Evolutionary conservation across 2,329 filamentous ascomycete genomes (phyloP).

Genomic region (Rosellinia necatrix): DNA sequence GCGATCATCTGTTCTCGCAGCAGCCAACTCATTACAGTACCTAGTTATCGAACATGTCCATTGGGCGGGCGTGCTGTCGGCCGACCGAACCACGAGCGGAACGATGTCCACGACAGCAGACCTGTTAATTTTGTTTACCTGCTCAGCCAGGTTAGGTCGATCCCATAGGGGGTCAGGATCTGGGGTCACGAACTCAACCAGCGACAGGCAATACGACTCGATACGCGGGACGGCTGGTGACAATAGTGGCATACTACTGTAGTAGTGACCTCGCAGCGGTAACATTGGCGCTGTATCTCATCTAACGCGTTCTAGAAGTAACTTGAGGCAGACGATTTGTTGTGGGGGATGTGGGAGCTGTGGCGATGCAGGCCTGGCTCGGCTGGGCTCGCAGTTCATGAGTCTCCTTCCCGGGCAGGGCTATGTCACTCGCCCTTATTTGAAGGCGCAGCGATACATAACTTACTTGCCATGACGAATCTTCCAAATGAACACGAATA

Average conservation of each 20-base stretch:
- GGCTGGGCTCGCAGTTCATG: neutral
- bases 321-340: conserved; percentile 4
- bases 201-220: conserved; percentile 9
- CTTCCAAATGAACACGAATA: neutral
- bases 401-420: neutral
- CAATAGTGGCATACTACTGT: too few species aligned
- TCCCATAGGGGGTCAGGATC: neutral
- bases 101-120: too few species aligned
- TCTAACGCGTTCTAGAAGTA: conserved; percentile 11
- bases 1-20: neutral
- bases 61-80: neutral
- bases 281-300: neutral
- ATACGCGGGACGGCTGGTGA: neutral
- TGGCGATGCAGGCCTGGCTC: conserved; percentile 22
- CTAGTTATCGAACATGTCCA: neutral
- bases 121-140: neutral
- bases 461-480: conserved; percentile 19
- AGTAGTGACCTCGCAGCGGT: too few species aligned
- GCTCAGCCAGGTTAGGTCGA: conserved; percentile 19
- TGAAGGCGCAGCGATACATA: conserved; percentile 33
- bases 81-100: neutral
- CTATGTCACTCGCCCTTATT: conserved; percentile 31
- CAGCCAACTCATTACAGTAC: conserved; percentile 12
- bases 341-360: conserved; percentile 12
- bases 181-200: neutral